A percentile compares a stretch with the other conserved stretches of the same genome.
These are phyloP conservation scores for Solanum hybrid DNA, from an alignment of 305 asterid species.

Conservation along the genomic window DNA sequence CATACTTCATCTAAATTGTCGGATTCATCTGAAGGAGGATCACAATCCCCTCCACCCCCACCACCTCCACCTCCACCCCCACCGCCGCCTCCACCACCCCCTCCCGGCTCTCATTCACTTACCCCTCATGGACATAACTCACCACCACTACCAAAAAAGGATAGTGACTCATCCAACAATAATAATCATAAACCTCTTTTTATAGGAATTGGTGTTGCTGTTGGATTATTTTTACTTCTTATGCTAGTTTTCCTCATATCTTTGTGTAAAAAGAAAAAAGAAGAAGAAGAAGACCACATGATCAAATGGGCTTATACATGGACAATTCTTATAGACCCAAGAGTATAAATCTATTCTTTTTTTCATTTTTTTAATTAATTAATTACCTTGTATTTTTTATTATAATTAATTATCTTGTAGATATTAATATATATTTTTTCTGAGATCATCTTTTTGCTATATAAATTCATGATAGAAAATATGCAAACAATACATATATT, in stretches of 20 bases:
- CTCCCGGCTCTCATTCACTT: conserved; percentile 11
- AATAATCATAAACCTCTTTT: conserved; percentile 14
- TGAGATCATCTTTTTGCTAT: not conserved
- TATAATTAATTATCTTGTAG: not conserved
- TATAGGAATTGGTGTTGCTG: conserved; percentile 55
- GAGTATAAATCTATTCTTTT: conserved; percentile 13
- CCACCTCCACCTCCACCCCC: conserved; percentile 25
- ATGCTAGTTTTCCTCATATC: conserved; percentile 30
- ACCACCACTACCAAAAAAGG: not conserved
- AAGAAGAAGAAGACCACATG: conserved; percentile 25
- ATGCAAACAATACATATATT: too few relatives aligned
- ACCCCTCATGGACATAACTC: not conserved
- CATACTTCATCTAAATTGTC: conserved; percentile 13
- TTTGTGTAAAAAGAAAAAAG: conserved; percentile 32
- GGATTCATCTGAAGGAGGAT: conserved; percentile 5
- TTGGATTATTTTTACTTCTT: conserved; percentile 34
- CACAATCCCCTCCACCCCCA: conserved; percentile 11
- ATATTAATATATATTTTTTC: not conserved
- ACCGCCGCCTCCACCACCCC: conserved; percentile 28
- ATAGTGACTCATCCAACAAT: conserved; percentile 9
- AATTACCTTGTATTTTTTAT: not conserved
- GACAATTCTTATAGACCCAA: conserved; percentile 29
- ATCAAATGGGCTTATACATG: conserved; percentile 45
- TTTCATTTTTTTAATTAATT: not conserved
- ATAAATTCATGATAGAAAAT: not conserved